A percentile compares a stretch with the other conserved stretches of the same genome.
Conservation (phyloP, 2,329 filamentous ascomycete species). For the Pseudogymnoascus sp. region DNA sequence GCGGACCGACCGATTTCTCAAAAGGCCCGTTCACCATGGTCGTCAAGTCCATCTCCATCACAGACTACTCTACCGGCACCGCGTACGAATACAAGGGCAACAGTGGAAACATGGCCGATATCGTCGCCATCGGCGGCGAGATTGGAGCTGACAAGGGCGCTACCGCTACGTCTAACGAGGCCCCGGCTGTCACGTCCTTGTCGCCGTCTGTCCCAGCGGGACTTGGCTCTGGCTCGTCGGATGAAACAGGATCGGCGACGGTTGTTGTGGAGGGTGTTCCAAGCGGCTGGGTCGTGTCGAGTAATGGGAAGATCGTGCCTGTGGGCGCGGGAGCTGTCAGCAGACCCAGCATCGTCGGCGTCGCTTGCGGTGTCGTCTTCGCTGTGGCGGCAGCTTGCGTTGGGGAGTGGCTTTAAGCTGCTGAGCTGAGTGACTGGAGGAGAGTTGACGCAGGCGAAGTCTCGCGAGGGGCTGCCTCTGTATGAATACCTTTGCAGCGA, state of each 20-base stretch:
- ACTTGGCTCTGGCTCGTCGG: slow-evolving; percentile 47
- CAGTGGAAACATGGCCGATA: slow-evolving; percentile 73
- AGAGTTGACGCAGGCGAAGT: background rate
- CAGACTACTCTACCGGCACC: slow-evolving; percentile 88
- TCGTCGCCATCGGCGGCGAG: slow-evolving; percentile 68
- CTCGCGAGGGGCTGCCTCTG: background rate
- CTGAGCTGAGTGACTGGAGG: background rate
- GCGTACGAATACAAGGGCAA: slow-evolving; percentile 76
- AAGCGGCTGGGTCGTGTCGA: slow-evolving; percentile 72
- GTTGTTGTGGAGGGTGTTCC: slow-evolving; percentile 51
- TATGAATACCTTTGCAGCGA: background rate
- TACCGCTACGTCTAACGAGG: slow-evolving; percentile 46
- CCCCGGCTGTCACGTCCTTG: slow-evolving; percentile 53
- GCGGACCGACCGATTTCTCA: slow-evolving; percentile 76
- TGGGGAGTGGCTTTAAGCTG: background rate
- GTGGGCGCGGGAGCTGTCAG: slow-evolving; percentile 59
- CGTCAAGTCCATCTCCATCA: slow-evolving; percentile 66
- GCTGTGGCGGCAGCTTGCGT: background rate
- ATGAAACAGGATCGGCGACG: slow-evolving; percentile 36
- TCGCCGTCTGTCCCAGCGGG: slow-evolving; percentile 63
- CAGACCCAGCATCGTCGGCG: slow-evolving; percentile 36
- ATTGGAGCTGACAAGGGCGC: slow-evolving; percentile 62
- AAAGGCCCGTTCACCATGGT: slow-evolving; percentile 80
- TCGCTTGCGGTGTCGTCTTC: background rate
- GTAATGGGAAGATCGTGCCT: slow-evolving; percentile 71